Evolutionary conservation across 1,284 basidiomycete species (phyloP).

Genomic region (Vanrija sp.): DNA sequence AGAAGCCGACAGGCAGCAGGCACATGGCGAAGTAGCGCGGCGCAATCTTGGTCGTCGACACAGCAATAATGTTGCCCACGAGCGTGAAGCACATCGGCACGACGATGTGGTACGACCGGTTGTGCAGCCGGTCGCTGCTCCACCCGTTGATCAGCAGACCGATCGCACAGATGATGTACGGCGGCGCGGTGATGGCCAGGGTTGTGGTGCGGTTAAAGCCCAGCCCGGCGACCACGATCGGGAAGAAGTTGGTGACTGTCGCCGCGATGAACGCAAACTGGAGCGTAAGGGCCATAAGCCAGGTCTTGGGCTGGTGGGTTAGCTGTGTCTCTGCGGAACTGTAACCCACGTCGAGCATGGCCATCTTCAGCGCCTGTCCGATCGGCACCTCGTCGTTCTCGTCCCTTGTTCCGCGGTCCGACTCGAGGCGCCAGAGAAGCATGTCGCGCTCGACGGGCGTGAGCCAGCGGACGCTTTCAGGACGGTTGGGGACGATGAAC

Average conservation of each 20-base stretch:
- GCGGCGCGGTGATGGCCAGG: constrained; percentile 46
- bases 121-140: constrained; percentile 38
- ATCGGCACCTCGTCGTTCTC: constrained; percentile 27
- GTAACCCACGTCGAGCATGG: constrained; percentile 28
- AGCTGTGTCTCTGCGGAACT: constrained; percentile 14
- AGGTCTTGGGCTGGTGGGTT: constrained; percentile 8
- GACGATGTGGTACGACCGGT: constrained; percentile 23
- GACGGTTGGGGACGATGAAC: constrained; percentile 32
- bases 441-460: constrained; percentile 30
- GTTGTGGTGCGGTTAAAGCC: constrained; percentile 42
- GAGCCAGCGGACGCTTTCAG: constrained; percentile 34
- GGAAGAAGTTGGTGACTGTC: constrained; percentile 37
- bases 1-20: constrained; percentile 35
- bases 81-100: constrained; percentile 21
- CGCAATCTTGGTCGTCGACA: constrained; percentile 30
- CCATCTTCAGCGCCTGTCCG: constrained; percentile 26
- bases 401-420: constrained; percentile 35
- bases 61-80: constrained; percentile 29
- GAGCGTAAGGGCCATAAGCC: constrained; percentile 8
- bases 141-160: constrained; percentile 34
- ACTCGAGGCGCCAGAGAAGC: constrained; percentile 35
- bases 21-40: constrained; percentile 41
- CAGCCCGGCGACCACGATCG: constrained; percentile 32
- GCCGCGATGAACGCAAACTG: constrained; percentile 4
- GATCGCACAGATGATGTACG: constrained; percentile 33